Percentiles rank a stretch among this genome's conserved stretches.
These are phyloP conservation scores for Talaromyces sp. DNA, from an alignment of 2,329 filamentous ascomycete genomes.

Conservation along the genomic window DNA sequence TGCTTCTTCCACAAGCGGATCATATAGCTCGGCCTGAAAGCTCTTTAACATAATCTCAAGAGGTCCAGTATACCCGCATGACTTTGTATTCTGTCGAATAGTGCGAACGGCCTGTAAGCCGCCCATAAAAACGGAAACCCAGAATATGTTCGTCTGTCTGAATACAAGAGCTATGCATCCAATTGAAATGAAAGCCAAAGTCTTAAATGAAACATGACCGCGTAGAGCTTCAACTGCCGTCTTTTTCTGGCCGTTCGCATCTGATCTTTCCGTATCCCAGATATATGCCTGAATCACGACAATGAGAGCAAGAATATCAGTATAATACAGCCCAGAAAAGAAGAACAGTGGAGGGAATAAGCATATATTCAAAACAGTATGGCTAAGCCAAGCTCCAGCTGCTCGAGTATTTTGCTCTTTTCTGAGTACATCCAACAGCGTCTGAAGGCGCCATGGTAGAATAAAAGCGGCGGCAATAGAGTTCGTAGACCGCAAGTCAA, in stretches of 20 bases:
- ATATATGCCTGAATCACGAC: constrained; percentile 69
- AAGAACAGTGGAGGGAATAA: constrained; percentile 92
- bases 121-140: constrained; percentile 61
- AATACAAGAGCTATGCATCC: constrained; percentile 70
- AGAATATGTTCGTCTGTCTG: constrained; percentile 95
- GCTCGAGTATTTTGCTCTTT: constrained; percentile 30
- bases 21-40: constrained; percentile 46
- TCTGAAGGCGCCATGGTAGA: constrained; percentile 53
- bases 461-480: constrained; percentile 34
- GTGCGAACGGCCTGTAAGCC: constrained; percentile 43
- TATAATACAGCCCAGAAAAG: constrained; percentile 94
- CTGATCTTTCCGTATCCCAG: constrained; percentile 41
- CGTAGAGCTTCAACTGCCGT: constrained; percentile 8
- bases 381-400: constrained; percentile 34
- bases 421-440: constrained; percentile 49
- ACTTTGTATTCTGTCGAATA: constrained; percentile 30
- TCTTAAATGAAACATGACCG: constrained; percentile 23
- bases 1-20: constrained; percentile 49
- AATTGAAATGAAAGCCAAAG: constrained; percentile 48
- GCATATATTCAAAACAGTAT: constrained; percentile 68
- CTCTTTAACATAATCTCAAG: constrained; percentile 30
- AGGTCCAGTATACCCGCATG: constrained; percentile 28
- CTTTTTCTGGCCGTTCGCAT: constrained; percentile 17
- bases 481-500: constrained; percentile 39
- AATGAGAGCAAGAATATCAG: constrained; percentile 78